Conservation (phyloP, 2,329 filamentous ascomycete genomes). For the Ophiostoma piceae region DNA sequence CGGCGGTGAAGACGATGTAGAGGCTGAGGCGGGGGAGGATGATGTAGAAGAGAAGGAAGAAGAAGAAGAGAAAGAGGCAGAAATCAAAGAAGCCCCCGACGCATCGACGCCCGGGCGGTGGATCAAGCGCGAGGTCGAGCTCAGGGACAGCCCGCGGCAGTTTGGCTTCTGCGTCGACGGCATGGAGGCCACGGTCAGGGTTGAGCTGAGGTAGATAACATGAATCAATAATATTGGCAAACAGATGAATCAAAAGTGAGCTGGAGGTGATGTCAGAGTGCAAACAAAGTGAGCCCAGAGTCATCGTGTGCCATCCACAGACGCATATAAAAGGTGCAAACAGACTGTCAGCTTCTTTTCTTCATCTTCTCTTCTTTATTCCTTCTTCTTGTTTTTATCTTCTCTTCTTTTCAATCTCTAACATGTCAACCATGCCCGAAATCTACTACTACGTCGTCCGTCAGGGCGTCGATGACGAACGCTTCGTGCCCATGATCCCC, state of each 20-base stretch:
- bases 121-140: constrained; percentile 71
- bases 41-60: constrained; percentile 45
- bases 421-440: neutral
- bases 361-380: neutral
- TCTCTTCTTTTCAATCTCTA: neutral
- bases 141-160: constrained; percentile 72
- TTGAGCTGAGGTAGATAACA: constrained; percentile 45
- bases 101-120: constrained; percentile 49
- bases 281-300: neutral
- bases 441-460: constrained; percentile 43
- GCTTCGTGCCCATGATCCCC: constrained; percentile 50
- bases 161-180: constrained; percentile 81
- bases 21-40: constrained; percentile 41
- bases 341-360: neutral
- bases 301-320: neutral
- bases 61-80: neutral
- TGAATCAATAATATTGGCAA: neutral
- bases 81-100: neutral
- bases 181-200: constrained; percentile 61
- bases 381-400: neutral
- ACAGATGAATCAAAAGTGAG: no score
- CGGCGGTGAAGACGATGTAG: constrained; percentile 55
- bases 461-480: constrained; percentile 32
- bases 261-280: neutral
- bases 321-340: neutral